Conservation (phyloP, 2,329 filamentous ascomycete genomes). For the Lecanicillium sp. region DNA sequence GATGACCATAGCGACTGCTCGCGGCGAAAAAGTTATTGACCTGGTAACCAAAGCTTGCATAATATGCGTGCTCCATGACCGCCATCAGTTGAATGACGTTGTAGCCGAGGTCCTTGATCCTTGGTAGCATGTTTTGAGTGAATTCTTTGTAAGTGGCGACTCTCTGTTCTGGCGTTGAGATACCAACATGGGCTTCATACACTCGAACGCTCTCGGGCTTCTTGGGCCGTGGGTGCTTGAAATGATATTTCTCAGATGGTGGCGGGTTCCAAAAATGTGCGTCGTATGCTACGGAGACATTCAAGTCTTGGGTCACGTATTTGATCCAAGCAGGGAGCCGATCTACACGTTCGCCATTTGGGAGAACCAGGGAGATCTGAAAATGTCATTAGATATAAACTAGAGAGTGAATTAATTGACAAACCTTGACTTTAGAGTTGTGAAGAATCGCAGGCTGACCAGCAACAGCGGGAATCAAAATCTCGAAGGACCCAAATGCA, state of each 20-base stretch:
- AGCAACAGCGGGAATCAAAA: conserved; percentile 63
- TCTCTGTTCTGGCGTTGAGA: conserved; percentile 80
- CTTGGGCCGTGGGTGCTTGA: conserved; percentile 74
- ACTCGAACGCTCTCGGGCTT: conserved; percentile 84
- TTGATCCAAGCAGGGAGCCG: conserved; percentile 94
- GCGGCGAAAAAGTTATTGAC: conserved; percentile 98
- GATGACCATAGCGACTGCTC: conserved; percentile 87
- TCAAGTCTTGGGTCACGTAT: conserved; percentile 88
- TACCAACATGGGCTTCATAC: conserved; percentile 98
- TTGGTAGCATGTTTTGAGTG: conserved; percentile 80
- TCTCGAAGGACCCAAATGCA: conserved; percentile 78
- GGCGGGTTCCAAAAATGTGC: conserved; percentile 97
- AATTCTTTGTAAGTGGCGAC: conserved; percentile 98
- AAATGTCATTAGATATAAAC: not conserved
- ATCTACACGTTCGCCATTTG: conserved; percentile 73
- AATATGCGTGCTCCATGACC: conserved; percentile 98
- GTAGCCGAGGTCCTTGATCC: conserved; percentile 86
- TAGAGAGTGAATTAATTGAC: conserved; percentile 8
- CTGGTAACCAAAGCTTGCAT: conserved; percentile 97
- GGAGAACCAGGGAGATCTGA: conserved; percentile 76
- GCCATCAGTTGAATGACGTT: conserved; percentile 99
- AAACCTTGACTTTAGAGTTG: conserved; percentile 91
- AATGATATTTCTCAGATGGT: conserved; percentile 63
- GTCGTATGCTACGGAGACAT: conserved; percentile 86
- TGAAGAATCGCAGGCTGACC: conserved; percentile 77